These are phyloP conservation scores for Rhizoclosmatium globosum DNA, from an alignment of 192 early-diverging fungal species.

Conservation along the genomic window DNA sequence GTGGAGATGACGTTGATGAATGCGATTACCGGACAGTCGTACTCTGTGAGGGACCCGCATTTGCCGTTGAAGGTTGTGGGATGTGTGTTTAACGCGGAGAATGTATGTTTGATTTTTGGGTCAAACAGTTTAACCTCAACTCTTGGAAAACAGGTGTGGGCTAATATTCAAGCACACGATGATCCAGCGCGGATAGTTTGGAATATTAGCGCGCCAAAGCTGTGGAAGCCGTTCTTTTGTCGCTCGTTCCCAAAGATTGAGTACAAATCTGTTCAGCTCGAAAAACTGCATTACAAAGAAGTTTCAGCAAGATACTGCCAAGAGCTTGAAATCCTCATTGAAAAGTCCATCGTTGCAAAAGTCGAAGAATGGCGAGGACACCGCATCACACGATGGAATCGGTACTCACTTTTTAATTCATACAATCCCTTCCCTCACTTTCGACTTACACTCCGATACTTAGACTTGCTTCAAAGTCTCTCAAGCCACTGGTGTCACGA, in stretches of 20 bases:
- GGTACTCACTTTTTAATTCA: constrained; percentile 36
- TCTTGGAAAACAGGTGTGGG: constrained; percentile 70
- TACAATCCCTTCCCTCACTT: background rate
- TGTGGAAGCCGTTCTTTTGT: constrained; percentile 29
- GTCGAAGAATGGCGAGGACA: constrained; percentile 60
- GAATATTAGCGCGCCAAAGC: constrained; percentile 26
- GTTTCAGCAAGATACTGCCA: constrained; percentile 31
- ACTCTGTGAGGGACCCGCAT: constrained; percentile 42
- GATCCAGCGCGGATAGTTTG: constrained; percentile 53
- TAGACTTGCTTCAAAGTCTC: constrained; percentile 51
- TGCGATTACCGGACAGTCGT: constrained; percentile 53
- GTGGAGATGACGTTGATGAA: constrained; percentile 50
- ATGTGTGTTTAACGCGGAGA: constrained; percentile 55
- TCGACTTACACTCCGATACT: background rate
- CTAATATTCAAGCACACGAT: constrained; percentile 53
- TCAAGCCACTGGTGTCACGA: constrained; percentile 47
- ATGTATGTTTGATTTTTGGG: constrained; percentile 47
- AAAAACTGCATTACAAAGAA: constrained; percentile 45
- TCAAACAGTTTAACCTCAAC: no score
- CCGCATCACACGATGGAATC: constrained; percentile 63
- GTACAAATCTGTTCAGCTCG: constrained; percentile 43
- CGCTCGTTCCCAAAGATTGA: constrained; percentile 11
- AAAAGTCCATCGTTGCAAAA: constrained; percentile 47
- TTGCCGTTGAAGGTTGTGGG: constrained; percentile 54
- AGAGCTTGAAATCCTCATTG: constrained; percentile 53